These are phyloP conservation scores for Talaromyces trachyspermus DNA, from an alignment of 495 filamentous ascomycete genomes.

Conservation along the genomic window DNA sequence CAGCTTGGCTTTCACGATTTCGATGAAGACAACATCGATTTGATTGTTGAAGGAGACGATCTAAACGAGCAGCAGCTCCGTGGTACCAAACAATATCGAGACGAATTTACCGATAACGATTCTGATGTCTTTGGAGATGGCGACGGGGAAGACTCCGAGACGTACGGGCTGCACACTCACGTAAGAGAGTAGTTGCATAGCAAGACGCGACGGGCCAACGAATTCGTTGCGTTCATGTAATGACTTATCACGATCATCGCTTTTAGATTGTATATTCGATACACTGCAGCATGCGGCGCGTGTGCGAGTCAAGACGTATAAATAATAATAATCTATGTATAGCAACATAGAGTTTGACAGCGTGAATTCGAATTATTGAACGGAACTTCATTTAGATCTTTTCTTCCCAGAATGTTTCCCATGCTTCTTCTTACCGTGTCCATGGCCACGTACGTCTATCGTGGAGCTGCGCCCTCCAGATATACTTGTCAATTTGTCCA, in stretches of 20 bases:
- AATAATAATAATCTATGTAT: too few species aligned
- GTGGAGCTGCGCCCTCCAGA: not conserved
- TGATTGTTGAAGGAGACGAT: conserved; percentile 34
- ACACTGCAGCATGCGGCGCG: too few species aligned
- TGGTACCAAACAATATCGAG: conserved; percentile 29
- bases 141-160: conserved; percentile 30
- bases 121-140: conserved; percentile 39
- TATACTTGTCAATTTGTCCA: conserved; percentile 3
- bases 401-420: conserved; percentile 2
- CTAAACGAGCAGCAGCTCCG: conserved; percentile 19
- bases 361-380: too few species aligned
- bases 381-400: conserved; percentile 4
- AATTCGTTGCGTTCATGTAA: too few species aligned
- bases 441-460: conserved; percentile 3
- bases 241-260: not conserved
- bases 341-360: too few species aligned
- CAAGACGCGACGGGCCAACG: too few species aligned
- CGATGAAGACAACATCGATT: conserved; percentile 32
- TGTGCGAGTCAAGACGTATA: too few species aligned
- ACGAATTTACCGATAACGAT: conserved; percentile 51
- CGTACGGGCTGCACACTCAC: conserved; percentile 43
- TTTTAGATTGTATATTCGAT: too few species aligned
- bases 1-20: conserved; percentile 41
- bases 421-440: conserved; percentile 1
- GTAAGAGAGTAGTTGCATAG: conserved; percentile 11